A percentile compares a stretch with the other conserved stretches of the same genome.
Evolutionary conservation across 2,329 filamentous ascomycete species (phyloP).

Genomic region (Aureobasidium sp.): DNA sequence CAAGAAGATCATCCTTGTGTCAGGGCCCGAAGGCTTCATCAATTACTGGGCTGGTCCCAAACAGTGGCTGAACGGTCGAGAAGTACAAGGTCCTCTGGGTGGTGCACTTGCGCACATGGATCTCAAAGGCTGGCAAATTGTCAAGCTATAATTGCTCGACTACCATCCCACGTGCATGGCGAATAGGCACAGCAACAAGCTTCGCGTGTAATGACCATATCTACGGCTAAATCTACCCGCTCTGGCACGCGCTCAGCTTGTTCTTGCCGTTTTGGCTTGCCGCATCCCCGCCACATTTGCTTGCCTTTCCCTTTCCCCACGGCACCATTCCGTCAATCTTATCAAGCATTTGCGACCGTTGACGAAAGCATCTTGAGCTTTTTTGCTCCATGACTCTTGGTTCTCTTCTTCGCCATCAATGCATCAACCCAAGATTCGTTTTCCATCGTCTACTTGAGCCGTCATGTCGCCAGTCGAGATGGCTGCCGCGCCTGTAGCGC

Average conservation of each 20-base stretch:
- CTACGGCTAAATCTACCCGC: not conserved
- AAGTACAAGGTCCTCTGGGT: conserved; percentile 65
- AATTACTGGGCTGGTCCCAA: conserved; percentile 73
- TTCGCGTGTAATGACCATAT: not conserved
- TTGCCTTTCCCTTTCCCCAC: not conserved
- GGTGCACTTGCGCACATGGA: conserved; percentile 59
- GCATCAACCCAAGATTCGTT: not conserved
- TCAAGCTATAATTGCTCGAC: conserved; percentile 44
- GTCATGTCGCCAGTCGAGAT: not conserved
- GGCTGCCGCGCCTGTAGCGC: not conserved
- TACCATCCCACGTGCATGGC: not conserved
- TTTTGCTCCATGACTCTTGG: not conserved
- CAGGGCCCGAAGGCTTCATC: conserved; percentile 86
- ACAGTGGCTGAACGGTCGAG: conserved; percentile 60
- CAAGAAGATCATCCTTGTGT: conserved; percentile 68
- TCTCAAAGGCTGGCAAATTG: conserved; percentile 48
- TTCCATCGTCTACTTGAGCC: not conserved
- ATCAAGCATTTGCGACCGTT: not conserved
- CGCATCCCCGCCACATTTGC: not conserved
- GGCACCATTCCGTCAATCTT: conserved; percentile 3
- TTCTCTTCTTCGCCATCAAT: not conserved
- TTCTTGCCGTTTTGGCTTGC: conserved; percentile 1
- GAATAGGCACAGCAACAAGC: not conserved
- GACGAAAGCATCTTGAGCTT: not conserved
- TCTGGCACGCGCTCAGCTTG: not conserved